phyloP scores from a whole-genome alignment of 78 protist species.

The Neovahlkampfia damariscottae region DNA sequence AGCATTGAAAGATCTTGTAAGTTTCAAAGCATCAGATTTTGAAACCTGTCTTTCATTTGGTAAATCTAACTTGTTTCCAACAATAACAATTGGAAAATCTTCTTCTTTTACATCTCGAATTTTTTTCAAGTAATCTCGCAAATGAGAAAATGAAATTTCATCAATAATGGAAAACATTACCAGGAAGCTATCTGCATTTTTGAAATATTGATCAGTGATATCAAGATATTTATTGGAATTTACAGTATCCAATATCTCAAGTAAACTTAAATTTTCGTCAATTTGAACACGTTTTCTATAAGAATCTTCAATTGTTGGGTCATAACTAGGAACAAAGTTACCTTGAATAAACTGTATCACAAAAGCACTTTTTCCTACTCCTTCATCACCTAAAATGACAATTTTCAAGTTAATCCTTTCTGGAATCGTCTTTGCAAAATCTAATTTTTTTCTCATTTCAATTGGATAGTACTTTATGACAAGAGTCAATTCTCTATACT shows the following conservation, averaged over 20 bases:
- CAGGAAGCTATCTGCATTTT: conserved; percentile 78
- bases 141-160: conserved; percentile 44
- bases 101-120: conserved; percentile 45
- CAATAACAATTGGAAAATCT: conserved; percentile 75
- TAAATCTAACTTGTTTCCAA: conserved; percentile 79
- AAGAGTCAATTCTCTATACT: no score
- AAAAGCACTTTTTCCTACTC: no score
- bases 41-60: conserved; percentile 47
- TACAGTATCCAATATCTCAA: conserved; percentile 68
- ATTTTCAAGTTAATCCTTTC: no score
- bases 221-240: no score
- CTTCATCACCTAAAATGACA: no score
- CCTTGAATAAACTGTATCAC: no score
- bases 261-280: conserved; percentile 3
- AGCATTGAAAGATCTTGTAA: conserved; percentile 13
- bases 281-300: conserved; percentile 21
- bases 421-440: no score
- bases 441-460: no score
- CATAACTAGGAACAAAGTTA: no score
- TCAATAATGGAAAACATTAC: conserved; percentile 58
- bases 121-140: conserved; percentile 39
- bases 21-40: conserved; percentile 46
- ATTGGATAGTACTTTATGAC: no score
- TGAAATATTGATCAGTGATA: conserved; percentile 67
- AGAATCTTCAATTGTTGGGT: conserved; percentile 17